Evolutionary conservation across 2,329 filamentous ascomycete genomes (phyloP), one percentile per base, ranked within the genome.

Genomic region (Aspergillus ibericus): DNA sequence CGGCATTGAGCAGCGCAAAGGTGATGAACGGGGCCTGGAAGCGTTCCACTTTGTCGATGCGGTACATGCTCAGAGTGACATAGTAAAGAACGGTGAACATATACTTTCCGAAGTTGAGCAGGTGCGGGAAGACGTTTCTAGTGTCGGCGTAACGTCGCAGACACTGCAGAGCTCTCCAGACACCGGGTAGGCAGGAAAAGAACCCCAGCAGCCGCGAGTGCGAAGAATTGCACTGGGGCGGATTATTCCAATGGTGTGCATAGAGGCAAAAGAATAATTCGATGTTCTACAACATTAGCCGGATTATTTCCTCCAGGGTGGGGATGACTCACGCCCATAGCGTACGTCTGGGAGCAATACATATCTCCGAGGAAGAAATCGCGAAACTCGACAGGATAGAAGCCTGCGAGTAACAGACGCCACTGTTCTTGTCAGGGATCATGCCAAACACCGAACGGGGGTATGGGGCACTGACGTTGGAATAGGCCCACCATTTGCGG

Each of bases 331-430:
- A 93, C 91, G 60, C 91, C 89, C 76, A 91, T 91, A 15, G 89
- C 85, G 75, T 99, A 99, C 5, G 93, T 96, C 56, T 96, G 81
- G 2, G 95, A 98, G 76, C 93, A 98, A 75, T 96, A 96, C 82
- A 98, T 97, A 72, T 99, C 95, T 53, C 95, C 95, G 0, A 98
- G 83, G 75, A 97, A 98, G 78, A 99, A 98, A 75, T 99, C 95
- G 58, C 93, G 86, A 73, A 98, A 99, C 72, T 98, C 93, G 51
- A 99, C 95, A 1, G 92, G 92, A 69, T 96, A 97, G 18, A 96
- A 73, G 4, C 93, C 93, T 13, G 93, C 91, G 50, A 93, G 83
- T 54, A 96, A 78, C 16, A 98, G 81, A 60, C 95, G 90, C 85
- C 90, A 96, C 89, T 95, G 63, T 8, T 38, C 10, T 12, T 29